Conservation (phyloP, 306 rosid species). For the Quercus rubra region DNA sequence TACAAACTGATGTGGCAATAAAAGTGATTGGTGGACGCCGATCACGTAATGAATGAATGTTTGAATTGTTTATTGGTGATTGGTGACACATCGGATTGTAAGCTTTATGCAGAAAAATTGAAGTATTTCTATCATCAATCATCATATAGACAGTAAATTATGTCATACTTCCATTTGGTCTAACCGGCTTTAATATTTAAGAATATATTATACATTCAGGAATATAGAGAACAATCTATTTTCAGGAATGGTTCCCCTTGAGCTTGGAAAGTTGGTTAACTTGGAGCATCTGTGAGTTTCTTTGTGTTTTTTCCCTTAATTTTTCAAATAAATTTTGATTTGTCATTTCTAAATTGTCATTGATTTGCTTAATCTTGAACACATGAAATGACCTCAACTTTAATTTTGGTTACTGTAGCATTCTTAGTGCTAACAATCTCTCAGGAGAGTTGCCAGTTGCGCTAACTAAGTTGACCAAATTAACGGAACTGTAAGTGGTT, state of each 20-base stretch:
- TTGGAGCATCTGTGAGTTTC: constrained; percentile 18
- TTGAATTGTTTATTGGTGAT: no score
- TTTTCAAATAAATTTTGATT: neutral
- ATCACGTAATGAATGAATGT: no score
- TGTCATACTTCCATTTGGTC: neutral
- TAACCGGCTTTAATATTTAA: neutral
- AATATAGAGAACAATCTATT: constrained; percentile 17
- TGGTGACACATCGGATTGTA: no score
- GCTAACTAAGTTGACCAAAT: constrained; percentile 9
- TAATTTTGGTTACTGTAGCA: no score
- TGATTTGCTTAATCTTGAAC: neutral
- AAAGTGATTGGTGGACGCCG: no score
- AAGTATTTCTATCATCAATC: no score
- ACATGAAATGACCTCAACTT: neutral
- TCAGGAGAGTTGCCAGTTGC: constrained; percentile 19
- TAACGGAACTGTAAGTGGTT: constrained; percentile 15
- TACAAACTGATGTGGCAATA: no score
- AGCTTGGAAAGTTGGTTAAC: constrained; percentile 11
- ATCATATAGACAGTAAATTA: no score
- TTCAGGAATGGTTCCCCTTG: neutral
- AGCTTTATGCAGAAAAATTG: no score
- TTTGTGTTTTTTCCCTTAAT: neutral
- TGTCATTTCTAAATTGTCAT: neutral
- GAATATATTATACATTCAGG: neutral
- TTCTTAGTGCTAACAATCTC: constrained; percentile 18